A percentile compares a stretch with the other conserved stretches of the same genome.
Conservation (phyloP, 371 early-diverging fungal genomes). For the Thermomucor indicae-seudaticae region DNA sequence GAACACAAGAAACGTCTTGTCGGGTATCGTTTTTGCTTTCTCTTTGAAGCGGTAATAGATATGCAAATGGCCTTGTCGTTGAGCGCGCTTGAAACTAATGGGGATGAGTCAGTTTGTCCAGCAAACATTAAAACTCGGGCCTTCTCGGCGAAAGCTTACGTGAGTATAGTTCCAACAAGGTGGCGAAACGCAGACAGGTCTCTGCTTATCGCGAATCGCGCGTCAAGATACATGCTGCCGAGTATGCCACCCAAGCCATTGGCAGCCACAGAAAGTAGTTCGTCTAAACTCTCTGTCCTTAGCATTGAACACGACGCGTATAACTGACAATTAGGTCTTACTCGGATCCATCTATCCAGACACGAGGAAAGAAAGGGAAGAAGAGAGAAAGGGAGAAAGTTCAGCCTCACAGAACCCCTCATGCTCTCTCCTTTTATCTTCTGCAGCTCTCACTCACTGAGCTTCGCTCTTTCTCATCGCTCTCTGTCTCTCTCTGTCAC, state of each 20-base stretch:
- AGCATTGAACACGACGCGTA: background rate
- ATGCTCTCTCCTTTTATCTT: too few species aligned
- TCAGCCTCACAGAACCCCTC: too few species aligned
- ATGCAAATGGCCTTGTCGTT: slow-evolving; percentile 9
- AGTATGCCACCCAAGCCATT: slow-evolving; percentile 10
- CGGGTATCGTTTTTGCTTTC: slow-evolving; percentile 14
- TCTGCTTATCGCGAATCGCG: slow-evolving; percentile 10
- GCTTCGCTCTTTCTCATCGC: too few species aligned
- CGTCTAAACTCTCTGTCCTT: background rate
- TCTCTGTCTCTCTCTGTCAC: too few species aligned
- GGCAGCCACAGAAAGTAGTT: slow-evolving; percentile 5
- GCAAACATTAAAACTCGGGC: background rate
- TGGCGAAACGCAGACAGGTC: slow-evolving; percentile 11
- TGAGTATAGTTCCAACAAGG: slow-evolving; percentile 1
- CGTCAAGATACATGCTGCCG: slow-evolving; percentile 24
- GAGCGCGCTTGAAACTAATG: background rate
- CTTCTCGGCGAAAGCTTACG: slow-evolving; percentile 3
- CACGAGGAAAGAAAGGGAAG: background rate
- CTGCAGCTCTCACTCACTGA: too few species aligned
- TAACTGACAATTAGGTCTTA: background rate
- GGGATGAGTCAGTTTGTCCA: background rate
- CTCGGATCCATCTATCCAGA: background rate
- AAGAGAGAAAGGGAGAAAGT: background rate
- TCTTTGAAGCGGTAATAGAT: slow-evolving; percentile 27
- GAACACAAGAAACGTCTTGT: slow-evolving; percentile 16